A percentile compares a stretch with the other conserved stretches of the same genome.
These are phyloP conservation scores for Alternaria consortialis DNA, from an alignment of 2,329 filamentous ascomycete genomes.

Conservation along the genomic window DNA sequence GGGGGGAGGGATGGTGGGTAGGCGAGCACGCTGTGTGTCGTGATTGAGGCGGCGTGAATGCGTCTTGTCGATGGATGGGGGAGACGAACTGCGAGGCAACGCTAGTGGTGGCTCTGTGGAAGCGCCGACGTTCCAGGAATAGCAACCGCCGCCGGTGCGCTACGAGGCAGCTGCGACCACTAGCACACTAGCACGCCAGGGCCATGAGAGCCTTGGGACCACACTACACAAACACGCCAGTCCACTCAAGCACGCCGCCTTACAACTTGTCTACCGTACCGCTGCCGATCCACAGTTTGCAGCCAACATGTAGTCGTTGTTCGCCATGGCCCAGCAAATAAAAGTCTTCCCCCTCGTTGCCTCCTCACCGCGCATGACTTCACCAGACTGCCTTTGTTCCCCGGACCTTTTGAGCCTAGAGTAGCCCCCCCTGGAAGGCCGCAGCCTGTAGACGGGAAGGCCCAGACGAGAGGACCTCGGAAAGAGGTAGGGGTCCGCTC, in stretches of 20 bases:
- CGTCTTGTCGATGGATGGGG: conserved; percentile 38
- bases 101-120: conserved; percentile 18
- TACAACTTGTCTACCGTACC: conserved; percentile 10
- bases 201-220: conserved; percentile 3
- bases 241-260: conserved; percentile 6
- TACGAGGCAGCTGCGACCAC: conserved; percentile 27
- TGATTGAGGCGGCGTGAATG: conserved; percentile 30
- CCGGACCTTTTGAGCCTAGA: conserved; percentile 14
- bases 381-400: conserved; percentile 16
- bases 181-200: conserved; percentile 18
- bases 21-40: conserved; percentile 20
- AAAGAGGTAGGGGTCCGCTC: conserved; percentile 15
- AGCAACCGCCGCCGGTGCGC: conserved; percentile 22
- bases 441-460: conserved; percentile 24
- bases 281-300: background rate
- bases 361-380: background rate
- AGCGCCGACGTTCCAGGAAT: conserved; percentile 25
- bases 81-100: conserved; percentile 24
- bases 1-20: conserved; percentile 24
- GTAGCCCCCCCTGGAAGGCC: conserved; percentile 30
- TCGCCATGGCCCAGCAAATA: background rate
- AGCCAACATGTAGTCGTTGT: background rate
- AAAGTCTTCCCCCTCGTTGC: background rate
- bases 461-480: conserved; percentile 25
- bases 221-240: conserved; percentile 8